Evolutionary conservation across 2,329 filamentous ascomycete genomes (phyloP).

Genomic region (Fusarium begoniae): DNA sequence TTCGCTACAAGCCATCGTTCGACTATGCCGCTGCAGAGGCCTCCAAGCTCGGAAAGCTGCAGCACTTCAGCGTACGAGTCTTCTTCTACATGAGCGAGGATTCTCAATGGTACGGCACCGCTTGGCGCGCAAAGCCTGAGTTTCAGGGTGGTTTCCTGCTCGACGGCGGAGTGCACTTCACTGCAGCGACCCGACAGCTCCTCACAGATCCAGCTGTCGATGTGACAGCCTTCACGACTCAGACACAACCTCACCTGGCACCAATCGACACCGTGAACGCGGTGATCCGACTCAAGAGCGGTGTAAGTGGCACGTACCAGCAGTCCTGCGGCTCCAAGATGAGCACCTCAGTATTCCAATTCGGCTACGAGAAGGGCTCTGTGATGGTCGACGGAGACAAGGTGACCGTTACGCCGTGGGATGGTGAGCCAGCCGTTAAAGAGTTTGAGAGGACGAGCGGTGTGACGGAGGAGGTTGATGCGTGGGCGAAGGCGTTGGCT

Average conservation of each 20-base stretch:
- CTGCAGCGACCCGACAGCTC: conserved; percentile 69
- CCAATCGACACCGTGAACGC: conserved; percentile 75
- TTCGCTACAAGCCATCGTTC: conserved; percentile 69
- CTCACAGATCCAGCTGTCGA: conserved; percentile 57
- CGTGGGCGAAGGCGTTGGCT: conserved; percentile 65
- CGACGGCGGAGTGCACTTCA: conserved; percentile 78
- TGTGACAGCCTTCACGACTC: conserved; percentile 64
- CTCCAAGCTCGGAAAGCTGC: conserved; percentile 45
- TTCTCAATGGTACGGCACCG: conserved; percentile 60
- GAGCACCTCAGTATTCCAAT: conserved; percentile 61
- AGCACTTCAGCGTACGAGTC: conserved; percentile 58
- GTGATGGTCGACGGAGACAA: conserved; percentile 60
- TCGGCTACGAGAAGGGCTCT: conserved; percentile 66
- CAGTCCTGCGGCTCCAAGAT: conserved; percentile 67
- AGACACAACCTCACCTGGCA: conserved; percentile 65
- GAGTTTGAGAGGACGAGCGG: conserved; percentile 61
- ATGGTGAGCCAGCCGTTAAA: conserved; percentile 48
- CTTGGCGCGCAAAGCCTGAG: conserved; percentile 73
- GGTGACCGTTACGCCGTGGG: conserved; percentile 50
- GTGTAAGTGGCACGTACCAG: conserved; percentile 65
- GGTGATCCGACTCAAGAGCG: conserved; percentile 62
- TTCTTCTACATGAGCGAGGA: conserved; percentile 48
- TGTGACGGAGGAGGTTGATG: conserved; percentile 68
- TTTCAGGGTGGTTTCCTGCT: conserved; percentile 82
- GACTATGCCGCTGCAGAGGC: conserved; percentile 62